A percentile compares a stretch with the other conserved stretches of the same genome.
These are phyloP conservation scores for Trichoderma erinaceum DNA, from an alignment of 495 filamentous ascomycete species.

Conservation along the genomic window DNA sequence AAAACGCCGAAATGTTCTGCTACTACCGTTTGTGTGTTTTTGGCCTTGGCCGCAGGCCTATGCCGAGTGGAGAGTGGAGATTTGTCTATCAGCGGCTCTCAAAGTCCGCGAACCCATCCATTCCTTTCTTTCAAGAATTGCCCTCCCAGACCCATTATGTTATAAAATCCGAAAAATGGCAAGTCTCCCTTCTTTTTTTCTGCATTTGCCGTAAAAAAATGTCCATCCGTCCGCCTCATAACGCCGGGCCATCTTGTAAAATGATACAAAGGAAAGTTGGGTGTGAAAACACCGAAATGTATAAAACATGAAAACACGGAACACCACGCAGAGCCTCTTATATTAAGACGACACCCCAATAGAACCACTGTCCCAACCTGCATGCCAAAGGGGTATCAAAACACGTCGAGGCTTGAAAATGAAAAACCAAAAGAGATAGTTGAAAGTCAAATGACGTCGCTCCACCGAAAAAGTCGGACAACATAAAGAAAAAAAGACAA, in stretches of 20 bases:
- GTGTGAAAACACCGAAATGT: not conserved
- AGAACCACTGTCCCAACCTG: conserved; percentile 4
- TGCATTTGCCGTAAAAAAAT: not conserved
- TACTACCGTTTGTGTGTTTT: conserved; percentile 6
- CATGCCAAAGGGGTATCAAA: conserved; percentile 15
- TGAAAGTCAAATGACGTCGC: not conserved
- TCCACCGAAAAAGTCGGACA: not conserved
- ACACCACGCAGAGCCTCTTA: conserved; percentile 5
- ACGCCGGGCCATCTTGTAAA: conserved; percentile 8
- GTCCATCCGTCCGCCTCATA: not conserved
- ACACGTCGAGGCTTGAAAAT: conserved; percentile 8
- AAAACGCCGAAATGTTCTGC: conserved; percentile 1
- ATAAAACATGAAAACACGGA: not conserved
- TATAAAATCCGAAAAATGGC: too few relatives aligned
- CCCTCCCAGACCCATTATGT: not conserved
- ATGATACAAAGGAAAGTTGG: not conserved
- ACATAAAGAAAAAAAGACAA: not conserved
- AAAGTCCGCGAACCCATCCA: not conserved
- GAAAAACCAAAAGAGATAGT: conserved; percentile 4
- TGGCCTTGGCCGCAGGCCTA: not conserved
- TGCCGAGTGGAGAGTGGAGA: conserved; percentile 19
- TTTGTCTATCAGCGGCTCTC: conserved; percentile 15
- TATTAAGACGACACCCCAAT: conserved; percentile 13
- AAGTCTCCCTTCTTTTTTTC: conserved; percentile 9
- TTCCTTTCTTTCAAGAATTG: not conserved